Conservation (phyloP, 192 early-diverging fungal species). For the Obelidium mucronatum region DNA sequence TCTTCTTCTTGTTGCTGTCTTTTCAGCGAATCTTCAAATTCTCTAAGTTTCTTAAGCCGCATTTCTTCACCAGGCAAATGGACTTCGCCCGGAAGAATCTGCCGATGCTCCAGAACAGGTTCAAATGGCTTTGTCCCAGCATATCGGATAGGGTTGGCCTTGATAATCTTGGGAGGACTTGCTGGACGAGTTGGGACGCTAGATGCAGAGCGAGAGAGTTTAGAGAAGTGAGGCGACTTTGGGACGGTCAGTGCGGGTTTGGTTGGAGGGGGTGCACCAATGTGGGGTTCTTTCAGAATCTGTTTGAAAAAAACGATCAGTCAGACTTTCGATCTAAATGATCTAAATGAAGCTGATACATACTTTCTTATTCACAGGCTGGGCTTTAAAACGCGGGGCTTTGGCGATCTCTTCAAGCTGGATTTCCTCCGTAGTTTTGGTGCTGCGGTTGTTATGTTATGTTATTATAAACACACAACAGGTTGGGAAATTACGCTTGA, state of each 20-base stretch:
- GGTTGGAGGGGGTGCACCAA: slow-evolving; percentile 28
- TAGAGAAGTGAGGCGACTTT: slow-evolving; percentile 49
- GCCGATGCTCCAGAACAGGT: slow-evolving; percentile 47
- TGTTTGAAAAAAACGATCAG: background rate
- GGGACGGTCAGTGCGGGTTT: slow-evolving; percentile 51
- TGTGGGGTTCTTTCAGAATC: slow-evolving; percentile 40
- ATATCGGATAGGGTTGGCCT: slow-evolving; percentile 55
- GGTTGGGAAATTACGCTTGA: slow-evolving; percentile 37
- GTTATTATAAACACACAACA: slow-evolving; percentile 1
- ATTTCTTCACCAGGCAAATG: slow-evolving; percentile 69
- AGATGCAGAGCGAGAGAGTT: no score
- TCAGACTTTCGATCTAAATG: no score
- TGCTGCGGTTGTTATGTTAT: no score
- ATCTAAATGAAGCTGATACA: no score
- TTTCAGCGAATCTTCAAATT: slow-evolving; percentile 58
- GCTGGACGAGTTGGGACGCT: background rate
- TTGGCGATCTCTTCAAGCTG: slow-evolving; percentile 44
- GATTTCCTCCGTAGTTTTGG: slow-evolving; percentile 41
- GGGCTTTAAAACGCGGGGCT: slow-evolving; percentile 55
- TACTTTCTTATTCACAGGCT: slow-evolving; percentile 49
- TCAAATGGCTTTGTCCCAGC: slow-evolving; percentile 42
- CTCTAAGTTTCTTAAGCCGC: slow-evolving; percentile 57
- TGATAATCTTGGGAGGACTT: slow-evolving; percentile 39
- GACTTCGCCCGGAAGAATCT: slow-evolving; percentile 48
- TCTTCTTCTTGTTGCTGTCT: slow-evolving; percentile 45